Base-by-base conservation (phyloP, 1,284 basidiomycete genomes). In the Ceratobasidium sp. region DNA sequence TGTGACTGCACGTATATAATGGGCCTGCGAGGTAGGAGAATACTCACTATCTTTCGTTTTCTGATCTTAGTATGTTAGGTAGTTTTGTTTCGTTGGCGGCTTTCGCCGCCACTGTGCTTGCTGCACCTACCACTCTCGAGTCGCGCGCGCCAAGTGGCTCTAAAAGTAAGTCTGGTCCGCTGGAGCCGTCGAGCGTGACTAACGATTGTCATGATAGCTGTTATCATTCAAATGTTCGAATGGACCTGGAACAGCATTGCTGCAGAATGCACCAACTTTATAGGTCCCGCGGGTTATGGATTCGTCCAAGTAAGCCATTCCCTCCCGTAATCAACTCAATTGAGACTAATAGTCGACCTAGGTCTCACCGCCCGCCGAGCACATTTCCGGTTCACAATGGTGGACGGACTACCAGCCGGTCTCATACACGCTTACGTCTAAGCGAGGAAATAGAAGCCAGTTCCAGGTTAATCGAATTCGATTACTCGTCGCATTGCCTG, bases 341-440 rank as follows among this genome's bases (percentile, higher is more conserved):
- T 60, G 22, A n/a, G n/a, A 27, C n/a, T 4, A 41, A 41, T 11
- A 4, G 9, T 50, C 33, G 29, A 36, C 8, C 27, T 15, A 62
- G 65, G 75, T 75, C 19, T 73, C 67, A 24, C 77, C 77, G 8
- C 73, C 77, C 27, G 33, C 60, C 27, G 77, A 78, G 51, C 77
- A 78, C 53, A 72, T 78, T 57, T 79, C 80, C 27, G 89, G 89
- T 7, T 27, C 80, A 7, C 84, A 89, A 78, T 91, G 90, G 89
- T 91, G 89, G 89, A 90, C 89, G 0, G 89, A 90, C 79, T 91
- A 91, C 78, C 90, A 91, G 77, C 88, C 89, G 2, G 89, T 90
- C 1, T 90, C 89, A 0, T 90, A 80, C 73, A 78, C 69, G 8
- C 64, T 80, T 27, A 60, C 51, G 19, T 75, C 75, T 31, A 80